Evolutionary conservation across 805 yeast species (phyloP).

Genomic region (Metschnikowia drakensbergensis): DNA sequence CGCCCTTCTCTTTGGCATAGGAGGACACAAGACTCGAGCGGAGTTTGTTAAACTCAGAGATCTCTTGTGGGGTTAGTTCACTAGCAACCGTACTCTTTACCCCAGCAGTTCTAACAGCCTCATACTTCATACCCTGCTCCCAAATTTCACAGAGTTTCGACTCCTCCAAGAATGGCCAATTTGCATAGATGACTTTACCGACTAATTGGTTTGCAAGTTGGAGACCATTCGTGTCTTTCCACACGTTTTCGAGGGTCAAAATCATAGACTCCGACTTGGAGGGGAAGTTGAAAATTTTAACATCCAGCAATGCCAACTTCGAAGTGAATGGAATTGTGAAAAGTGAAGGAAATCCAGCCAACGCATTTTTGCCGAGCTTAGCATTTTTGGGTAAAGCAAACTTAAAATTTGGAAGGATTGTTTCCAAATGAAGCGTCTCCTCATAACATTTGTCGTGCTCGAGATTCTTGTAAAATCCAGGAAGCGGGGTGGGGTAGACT

Average conservation of each 20-base stretch:
- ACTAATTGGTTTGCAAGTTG: slow-evolving; percentile 63
- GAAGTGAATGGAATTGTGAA: slow-evolving; percentile 60
- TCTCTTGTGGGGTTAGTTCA: slow-evolving; percentile 40
- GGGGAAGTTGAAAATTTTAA: slow-evolving; percentile 79
- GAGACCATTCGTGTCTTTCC: slow-evolving; percentile 52
- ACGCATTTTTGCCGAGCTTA: slow-evolving; percentile 58
- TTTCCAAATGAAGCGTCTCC: slow-evolving; percentile 49
- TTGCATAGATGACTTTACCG: slow-evolving; percentile 62
- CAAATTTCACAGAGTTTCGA: slow-evolving; percentile 62
- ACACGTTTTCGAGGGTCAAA: slow-evolving; percentile 53
- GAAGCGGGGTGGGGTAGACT: slow-evolving; percentile 70
- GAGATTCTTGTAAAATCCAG: slow-evolving; percentile 72
- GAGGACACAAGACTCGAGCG: slow-evolving; percentile 36
- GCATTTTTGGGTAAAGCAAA: slow-evolving; percentile 67
- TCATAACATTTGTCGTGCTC: slow-evolving; percentile 78
- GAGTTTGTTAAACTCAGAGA: slow-evolving; percentile 42
- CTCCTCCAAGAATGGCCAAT: slow-evolving; percentile 91
- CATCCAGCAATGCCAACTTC: slow-evolving; percentile 56
- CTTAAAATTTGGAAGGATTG: slow-evolving; percentile 39
- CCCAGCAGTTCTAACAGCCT: slow-evolving; percentile 29
- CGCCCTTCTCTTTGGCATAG: slow-evolving; percentile 58
- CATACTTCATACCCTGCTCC: slow-evolving; percentile 52
- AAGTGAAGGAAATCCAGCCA: slow-evolving; percentile 90
- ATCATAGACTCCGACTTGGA: slow-evolving; percentile 80
- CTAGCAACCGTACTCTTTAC: slow-evolving; percentile 27